These are phyloP conservation scores for Russula foetens DNA, from an alignment of 768 basidiomycete species.

Conservation along the genomic window DNA sequence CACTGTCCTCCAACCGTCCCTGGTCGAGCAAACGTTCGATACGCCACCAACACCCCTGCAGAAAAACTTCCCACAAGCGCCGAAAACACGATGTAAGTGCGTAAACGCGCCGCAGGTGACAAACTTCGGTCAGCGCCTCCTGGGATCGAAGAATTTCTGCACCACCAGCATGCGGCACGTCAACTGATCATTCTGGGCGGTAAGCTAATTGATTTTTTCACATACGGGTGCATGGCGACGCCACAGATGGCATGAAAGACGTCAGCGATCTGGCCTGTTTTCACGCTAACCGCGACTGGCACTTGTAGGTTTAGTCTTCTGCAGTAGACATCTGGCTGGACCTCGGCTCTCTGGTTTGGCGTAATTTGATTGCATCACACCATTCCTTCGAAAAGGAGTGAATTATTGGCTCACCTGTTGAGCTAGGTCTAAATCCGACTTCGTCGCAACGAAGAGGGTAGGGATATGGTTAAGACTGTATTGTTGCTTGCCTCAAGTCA, in stretches of 20 bases:
- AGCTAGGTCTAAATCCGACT: constrained; percentile 94
- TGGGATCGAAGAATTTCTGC: constrained; percentile 48
- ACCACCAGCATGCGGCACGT: constrained; percentile 3
- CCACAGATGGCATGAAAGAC: constrained; percentile 81
- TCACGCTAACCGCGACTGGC: constrained; percentile 90
- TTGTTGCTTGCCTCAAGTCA: constrained; percentile 65
- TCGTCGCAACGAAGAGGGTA: constrained; percentile 96
- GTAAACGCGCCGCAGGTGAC: constrained; percentile 58
- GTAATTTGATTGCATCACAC: not conserved
- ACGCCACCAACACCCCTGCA: constrained; percentile 61
- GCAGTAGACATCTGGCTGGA: constrained; percentile 97
- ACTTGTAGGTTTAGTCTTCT: constrained; percentile 83
- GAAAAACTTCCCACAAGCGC: constrained; percentile 67
- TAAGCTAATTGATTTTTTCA: constrained; percentile 21
- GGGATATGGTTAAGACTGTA: constrained; percentile 93
- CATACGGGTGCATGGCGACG: constrained; percentile 83
- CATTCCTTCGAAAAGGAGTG: not conserved
- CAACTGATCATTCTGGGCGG: constrained; percentile 3
- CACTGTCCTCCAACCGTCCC: constrained; percentile 55
- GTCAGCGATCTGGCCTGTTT: constrained; percentile 75
- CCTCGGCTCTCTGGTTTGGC: constrained; percentile 77
- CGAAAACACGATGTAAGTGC: constrained; percentile 64
- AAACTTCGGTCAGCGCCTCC: constrained; percentile 78
- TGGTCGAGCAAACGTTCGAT: constrained; percentile 59
- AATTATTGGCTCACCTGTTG: constrained; percentile 55